Conservation (phyloP, 495 filamentous ascomycete genomes). For the Parachaetomium inaequale region DNA sequence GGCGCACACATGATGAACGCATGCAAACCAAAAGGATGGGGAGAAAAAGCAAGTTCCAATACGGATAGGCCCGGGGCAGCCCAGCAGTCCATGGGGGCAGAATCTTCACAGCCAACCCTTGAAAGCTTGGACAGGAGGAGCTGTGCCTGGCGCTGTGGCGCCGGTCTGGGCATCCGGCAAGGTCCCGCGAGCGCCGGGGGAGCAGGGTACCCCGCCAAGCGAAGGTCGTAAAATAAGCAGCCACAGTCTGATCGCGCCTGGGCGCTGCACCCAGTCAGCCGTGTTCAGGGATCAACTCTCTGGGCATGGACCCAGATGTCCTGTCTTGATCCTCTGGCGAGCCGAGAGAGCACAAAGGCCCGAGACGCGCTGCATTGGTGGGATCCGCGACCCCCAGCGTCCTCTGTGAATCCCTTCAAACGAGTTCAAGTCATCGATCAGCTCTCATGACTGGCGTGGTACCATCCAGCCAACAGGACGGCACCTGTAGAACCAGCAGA, state of each 20-base stretch:
- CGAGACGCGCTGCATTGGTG: no score
- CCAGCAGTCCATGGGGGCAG: background rate
- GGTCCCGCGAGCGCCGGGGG: background rate
- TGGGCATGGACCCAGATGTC: no score
- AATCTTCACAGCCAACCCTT: background rate
- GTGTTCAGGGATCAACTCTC: no score
- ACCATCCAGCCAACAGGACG: no score
- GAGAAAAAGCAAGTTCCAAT: background rate
- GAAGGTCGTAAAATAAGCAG: background rate
- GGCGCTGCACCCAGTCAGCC: no score
- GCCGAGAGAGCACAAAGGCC: no score
- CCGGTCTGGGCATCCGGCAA: background rate
- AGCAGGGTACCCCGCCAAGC: background rate
- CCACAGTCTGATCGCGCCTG: background rate
- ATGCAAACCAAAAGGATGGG: background rate
- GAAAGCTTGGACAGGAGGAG: background rate
- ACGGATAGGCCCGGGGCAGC: background rate
- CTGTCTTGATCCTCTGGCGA: no score
- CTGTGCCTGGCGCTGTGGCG: background rate
- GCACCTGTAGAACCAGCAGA: no score
- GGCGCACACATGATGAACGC: background rate
- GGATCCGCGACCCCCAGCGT: no score
- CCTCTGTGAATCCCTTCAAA: no score
- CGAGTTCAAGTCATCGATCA: no score
- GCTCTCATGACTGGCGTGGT: no score